phyloP scores from a whole-genome alignment of 1,284 basidiomycete genomes.

The Microbotryum silenes-acaulis region DNA sequence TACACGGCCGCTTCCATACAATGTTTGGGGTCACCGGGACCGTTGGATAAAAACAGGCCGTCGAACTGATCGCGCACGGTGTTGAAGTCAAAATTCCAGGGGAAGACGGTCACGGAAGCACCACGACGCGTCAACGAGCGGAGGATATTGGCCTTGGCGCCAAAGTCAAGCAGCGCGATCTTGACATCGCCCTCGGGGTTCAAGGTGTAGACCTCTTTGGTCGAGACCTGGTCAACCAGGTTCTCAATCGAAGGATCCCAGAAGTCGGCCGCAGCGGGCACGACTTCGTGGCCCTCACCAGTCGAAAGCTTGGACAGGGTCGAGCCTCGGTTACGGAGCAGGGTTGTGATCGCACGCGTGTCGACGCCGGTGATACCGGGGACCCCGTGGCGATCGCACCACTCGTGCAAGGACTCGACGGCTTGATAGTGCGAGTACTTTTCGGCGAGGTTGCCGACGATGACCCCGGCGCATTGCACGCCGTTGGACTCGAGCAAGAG shows the following conservation, averaged over 20 bases:
- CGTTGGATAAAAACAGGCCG: slow-evolving; percentile 93
- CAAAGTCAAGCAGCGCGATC: slow-evolving; percentile 94
- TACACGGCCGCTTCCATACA: slow-evolving; percentile 78
- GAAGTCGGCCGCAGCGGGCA: slow-evolving; percentile 59
- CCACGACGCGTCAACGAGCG: slow-evolving; percentile 84
- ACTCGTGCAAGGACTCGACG: slow-evolving; percentile 83
- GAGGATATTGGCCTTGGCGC: slow-evolving; percentile 93
- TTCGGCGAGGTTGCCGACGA: slow-evolving; percentile 91
- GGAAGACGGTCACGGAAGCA: slow-evolving; percentile 87
- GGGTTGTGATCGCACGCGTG: slow-evolving; percentile 87
- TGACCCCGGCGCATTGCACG: slow-evolving; percentile 85
- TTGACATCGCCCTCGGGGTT: slow-evolving; percentile 81
- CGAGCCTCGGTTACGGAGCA: slow-evolving; percentile 93
- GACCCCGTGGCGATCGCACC: slow-evolving; percentile 84
- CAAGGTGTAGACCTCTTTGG: slow-evolving; percentile 71
- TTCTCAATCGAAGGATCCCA: slow-evolving; percentile 91
- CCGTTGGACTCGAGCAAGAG: slow-evolving; percentile 72
- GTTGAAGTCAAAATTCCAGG: slow-evolving; percentile 97
- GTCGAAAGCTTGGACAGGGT: slow-evolving; percentile 86
- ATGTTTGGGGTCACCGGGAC: slow-evolving; percentile 86
- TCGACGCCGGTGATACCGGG: slow-evolving; percentile 95
- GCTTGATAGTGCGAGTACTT: slow-evolving; percentile 92
- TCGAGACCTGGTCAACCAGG: slow-evolving; percentile 87
- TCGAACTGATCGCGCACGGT: slow-evolving; percentile 79
- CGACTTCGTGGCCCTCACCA: slow-evolving; percentile 60